Conservation (phyloP, 2,329 filamentous ascomycete genomes). For the Xylariomycetidae sp. region DNA sequence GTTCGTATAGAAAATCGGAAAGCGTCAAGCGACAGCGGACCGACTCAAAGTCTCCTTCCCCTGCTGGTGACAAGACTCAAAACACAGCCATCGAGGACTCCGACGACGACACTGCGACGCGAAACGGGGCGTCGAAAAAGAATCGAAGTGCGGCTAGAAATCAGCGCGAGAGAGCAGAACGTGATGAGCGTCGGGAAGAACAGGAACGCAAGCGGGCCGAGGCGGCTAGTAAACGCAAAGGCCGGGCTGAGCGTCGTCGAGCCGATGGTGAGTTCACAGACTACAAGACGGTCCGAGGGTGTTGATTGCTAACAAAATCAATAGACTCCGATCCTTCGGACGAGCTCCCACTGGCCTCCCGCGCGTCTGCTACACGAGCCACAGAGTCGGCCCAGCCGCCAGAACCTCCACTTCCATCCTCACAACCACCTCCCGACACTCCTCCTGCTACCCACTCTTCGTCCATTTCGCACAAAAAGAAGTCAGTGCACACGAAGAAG, state of each 20-base stretch:
- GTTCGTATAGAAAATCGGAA: conserved; percentile 55
- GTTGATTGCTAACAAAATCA: conserved; percentile 29
- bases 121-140: conserved; percentile 52
- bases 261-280: conserved; percentile 59
- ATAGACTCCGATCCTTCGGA: conserved; percentile 68
- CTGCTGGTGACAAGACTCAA: conserved; percentile 42
- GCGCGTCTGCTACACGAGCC: conserved; percentile 28
- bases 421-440: conserved; percentile 41
- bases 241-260: conserved; percentile 71
- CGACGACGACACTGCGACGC: conserved; percentile 62
- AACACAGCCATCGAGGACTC: conserved; percentile 56
- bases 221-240: conserved; percentile 73
- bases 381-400: conserved; percentile 27
- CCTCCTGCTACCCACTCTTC: conserved; percentile 35
- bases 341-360: conserved; percentile 51
- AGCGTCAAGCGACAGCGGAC: conserved; percentile 79
- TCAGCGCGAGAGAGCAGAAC: conserved; percentile 58
- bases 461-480: conserved; percentile 52
- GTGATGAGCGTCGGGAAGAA: conserved; percentile 71
- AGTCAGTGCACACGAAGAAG: conserved; percentile 52
- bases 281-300: too few species aligned
- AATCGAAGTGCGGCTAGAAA: conserved; percentile 51
- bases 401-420: conserved; percentile 37
- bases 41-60: conserved; percentile 64
- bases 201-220: conserved; percentile 69